Evolutionary conservation across 495 filamentous ascomycete species (phyloP).

Genomic region (Lichenothelia convexa): DNA sequence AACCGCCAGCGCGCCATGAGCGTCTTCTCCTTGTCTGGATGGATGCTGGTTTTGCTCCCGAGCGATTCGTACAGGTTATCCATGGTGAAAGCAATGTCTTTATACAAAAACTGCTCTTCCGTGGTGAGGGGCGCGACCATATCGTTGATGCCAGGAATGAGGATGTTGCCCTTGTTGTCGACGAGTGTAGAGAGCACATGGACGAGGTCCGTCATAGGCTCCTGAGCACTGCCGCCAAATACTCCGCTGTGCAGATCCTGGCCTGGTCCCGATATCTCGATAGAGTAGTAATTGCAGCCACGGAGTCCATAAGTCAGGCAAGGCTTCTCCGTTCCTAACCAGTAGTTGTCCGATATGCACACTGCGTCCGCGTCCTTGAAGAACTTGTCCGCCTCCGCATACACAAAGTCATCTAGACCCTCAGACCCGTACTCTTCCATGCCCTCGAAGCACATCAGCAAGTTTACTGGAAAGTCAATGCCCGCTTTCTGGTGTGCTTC

Average conservation of each 20-base stretch:
- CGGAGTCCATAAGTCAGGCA: slow-evolving; percentile 97
- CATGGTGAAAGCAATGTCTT: slow-evolving; percentile 82
- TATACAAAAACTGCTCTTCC: slow-evolving; percentile 74
- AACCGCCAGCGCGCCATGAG: slow-evolving; percentile 89
- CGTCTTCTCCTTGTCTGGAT: slow-evolving; percentile 65
- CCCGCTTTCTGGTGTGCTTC: slow-evolving; percentile 92
- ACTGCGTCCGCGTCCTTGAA: slow-evolving; percentile 93
- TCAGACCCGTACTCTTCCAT: slow-evolving; percentile 99
- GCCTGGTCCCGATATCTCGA: slow-evolving; percentile 73
- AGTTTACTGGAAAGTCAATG: slow-evolving; percentile 87
- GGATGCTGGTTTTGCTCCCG: slow-evolving; percentile 70
- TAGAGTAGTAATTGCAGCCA: slow-evolving; percentile 88
- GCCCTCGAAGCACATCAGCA: slow-evolving; percentile 98
- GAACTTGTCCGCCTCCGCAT: slow-evolving; percentile 65
- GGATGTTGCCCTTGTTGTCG: slow-evolving; percentile 74
- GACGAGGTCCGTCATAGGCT: slow-evolving; percentile 94
- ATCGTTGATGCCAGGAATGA: slow-evolving; percentile 74
- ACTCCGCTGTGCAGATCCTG: slow-evolving; percentile 93
- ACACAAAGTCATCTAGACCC: slow-evolving; percentile 86
- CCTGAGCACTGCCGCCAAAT: slow-evolving; percentile 86
- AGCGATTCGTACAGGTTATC: slow-evolving; percentile 80
- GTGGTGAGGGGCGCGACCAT: slow-evolving; percentile 73
- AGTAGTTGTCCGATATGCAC: slow-evolving; percentile 99
- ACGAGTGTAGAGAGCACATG: slow-evolving; percentile 66
- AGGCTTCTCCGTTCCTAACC: slow-evolving; percentile 95